Conservation (phyloP, 805 yeast species). For the Sungouiozyma ichnusensis region DNA sequence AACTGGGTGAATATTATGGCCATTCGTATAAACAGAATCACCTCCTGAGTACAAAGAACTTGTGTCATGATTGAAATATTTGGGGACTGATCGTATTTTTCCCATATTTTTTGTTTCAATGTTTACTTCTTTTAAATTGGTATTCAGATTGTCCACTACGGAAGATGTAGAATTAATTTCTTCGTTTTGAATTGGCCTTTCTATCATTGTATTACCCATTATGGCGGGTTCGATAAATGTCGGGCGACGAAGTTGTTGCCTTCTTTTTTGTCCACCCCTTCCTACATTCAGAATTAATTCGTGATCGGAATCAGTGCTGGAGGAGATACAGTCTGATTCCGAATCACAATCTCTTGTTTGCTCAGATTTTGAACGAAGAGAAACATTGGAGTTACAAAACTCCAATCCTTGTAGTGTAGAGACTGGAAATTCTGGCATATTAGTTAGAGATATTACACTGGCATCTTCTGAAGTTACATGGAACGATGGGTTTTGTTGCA, state of each 20-base stretch:
- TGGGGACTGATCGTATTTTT: neutral
- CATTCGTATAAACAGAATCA: neutral
- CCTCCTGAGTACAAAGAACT: neutral
- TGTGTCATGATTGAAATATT: neutral
- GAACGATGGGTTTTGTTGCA: conserved; percentile 3
- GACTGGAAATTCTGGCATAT: conserved; percentile 4
- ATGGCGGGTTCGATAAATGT: neutral
- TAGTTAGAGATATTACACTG: conserved; percentile 17
- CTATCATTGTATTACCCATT: neutral
- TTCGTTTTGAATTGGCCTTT: too few species aligned
- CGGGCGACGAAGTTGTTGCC: conserved; percentile 6
- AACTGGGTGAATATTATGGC: neutral
- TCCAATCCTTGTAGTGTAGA: conserved; percentile 1
- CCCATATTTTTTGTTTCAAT: neutral
- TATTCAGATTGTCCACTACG: neutral
- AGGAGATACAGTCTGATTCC: neutral
- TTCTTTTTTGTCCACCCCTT: conserved; percentile 11
- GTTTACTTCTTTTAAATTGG: neutral
- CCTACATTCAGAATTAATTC: conserved; percentile 17
- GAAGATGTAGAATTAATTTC: neutral
- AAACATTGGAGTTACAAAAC: neutral
- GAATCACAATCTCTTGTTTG: neutral
- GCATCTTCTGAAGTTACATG: conserved; percentile 20
- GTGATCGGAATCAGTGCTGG: conserved; percentile 5
- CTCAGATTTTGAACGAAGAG: neutral